Conservation (phyloP, 305 asterid species). For the Ajuga reptans region DNA sequence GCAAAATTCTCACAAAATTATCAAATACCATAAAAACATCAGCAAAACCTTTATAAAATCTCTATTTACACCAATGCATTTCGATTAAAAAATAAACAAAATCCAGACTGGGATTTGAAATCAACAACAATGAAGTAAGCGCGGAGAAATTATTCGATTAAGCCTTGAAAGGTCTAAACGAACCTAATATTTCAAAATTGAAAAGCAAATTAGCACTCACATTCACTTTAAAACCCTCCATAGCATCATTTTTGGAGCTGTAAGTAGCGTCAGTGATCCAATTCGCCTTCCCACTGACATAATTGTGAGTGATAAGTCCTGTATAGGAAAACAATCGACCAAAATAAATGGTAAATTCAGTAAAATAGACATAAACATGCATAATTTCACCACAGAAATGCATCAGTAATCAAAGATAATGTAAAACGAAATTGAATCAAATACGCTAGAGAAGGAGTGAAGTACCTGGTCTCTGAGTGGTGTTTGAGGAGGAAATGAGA, state of each 20-base stretch:
- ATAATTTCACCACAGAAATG: not conserved
- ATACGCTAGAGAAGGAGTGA: not conserved
- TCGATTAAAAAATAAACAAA: not conserved
- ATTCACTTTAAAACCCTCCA: slow-evolving; percentile 37
- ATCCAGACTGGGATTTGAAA: not conserved
- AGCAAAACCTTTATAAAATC: not conserved
- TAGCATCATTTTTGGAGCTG: slow-evolving; percentile 32
- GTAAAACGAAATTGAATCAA: not conserved
- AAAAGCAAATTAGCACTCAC: slow-evolving; percentile 22
- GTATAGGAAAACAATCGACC: slow-evolving; percentile 3
- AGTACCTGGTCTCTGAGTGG: slow-evolving; percentile 37
- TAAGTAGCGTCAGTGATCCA: slow-evolving; percentile 32
- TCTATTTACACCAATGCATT: not conserved
- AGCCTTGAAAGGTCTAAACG: not conserved
- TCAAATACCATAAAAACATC: not conserved
- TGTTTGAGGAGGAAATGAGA: slow-evolving; percentile 31
- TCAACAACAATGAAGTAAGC: not conserved
- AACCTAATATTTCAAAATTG: not conserved
- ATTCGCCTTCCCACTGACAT: slow-evolving; percentile 26
- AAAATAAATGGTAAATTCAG: not conserved
- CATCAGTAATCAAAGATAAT: not conserved
- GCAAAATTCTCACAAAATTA: not conserved
- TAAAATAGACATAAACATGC: not conserved
- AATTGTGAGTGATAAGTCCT: slow-evolving; percentile 35
- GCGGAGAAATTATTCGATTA: not conserved